A percentile compares a stretch with the other conserved stretches of the same genome.
Conservation (phyloP, 2,329 filamentous ascomycete species). For the Allantophomopsis lycopodina region DNA sequence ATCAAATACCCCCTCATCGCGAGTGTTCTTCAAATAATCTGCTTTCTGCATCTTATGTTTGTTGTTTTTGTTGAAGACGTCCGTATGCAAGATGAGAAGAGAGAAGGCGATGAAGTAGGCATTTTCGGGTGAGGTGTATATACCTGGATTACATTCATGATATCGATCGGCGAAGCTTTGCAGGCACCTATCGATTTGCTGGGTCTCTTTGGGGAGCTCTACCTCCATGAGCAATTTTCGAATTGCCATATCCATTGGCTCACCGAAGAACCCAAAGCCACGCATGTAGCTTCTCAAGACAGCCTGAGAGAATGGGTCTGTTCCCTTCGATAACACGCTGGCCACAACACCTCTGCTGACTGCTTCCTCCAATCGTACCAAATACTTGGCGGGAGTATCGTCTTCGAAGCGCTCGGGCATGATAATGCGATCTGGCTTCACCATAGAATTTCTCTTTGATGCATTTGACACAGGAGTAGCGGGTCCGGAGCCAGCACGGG, state of each 20-base stretch:
- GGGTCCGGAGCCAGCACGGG: constrained; percentile 54
- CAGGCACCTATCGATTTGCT: constrained; percentile 90
- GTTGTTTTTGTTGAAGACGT: constrained; percentile 99
- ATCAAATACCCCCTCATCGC: constrained; percentile 81
- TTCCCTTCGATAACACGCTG: constrained; percentile 72
- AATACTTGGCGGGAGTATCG: constrained; percentile 81
- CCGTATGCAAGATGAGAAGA: constrained; percentile 87
- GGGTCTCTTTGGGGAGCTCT: constrained; percentile 90
- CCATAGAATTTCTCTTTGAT: constrained; percentile 74
- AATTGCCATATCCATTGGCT: constrained; percentile 96
- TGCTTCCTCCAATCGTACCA: constrained; percentile 69
- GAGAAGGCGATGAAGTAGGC: constrained; percentile 99
- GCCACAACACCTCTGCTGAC: constrained; percentile 75
- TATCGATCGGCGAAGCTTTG: constrained; percentile 94
- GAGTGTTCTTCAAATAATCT: constrained; percentile 92
- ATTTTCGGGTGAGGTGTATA: constrained; percentile 81
- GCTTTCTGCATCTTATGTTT: constrained; percentile 97
- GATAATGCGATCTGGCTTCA: constrained; percentile 56
- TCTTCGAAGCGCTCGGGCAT: constrained; percentile 73
- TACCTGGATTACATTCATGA: constrained; percentile 94
- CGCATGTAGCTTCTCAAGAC: constrained; percentile 92
- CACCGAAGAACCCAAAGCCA: constrained; percentile 86
- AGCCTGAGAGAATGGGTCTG: constrained; percentile 68
- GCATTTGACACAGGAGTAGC: constrained; percentile 54
- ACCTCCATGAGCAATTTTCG: constrained; percentile 94